Base-by-base conservation (phyloP, 345 rosid species). In the Brassica cretica region DNA sequence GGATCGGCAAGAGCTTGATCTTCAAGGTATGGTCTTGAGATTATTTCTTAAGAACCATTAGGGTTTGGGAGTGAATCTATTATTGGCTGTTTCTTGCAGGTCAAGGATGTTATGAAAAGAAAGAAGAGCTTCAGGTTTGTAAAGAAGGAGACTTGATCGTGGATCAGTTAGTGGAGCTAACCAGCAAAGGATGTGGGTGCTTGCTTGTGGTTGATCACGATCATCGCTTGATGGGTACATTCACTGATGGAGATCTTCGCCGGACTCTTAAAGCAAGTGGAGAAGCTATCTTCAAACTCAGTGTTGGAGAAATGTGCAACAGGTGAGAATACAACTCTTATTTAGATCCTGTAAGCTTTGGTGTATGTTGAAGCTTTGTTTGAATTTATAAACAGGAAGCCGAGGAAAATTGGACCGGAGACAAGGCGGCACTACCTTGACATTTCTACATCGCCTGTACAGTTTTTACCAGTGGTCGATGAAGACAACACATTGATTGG, bases 401-500 rank as follows among this genome's bases (percentile, higher is more conserved):
- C 99, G 12, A 93, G 99, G 82, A 88, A 89, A 27, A 90, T 91
- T 3, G 82, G 84, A 71, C 88, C 94, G 12, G 96, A 95, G 39
- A 88, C 97, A 19, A 95, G 99, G 99, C 98, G 3, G 97, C n/a
- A n/a, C n/a, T n/a, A n/a, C n/a, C n/a, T 90, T 84, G 98, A 91
- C 98, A 0, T 97, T 97, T 6, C 98, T n/a, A n/a, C 99, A 6
- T 93, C 96, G 5, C 96, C 99, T 10, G 98, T 93, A 5, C 99
- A 95, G 65, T 95, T 95, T 82, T 82, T 95, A 74, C 98, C 99
- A 0, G 98, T 93, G 75, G 82, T 93, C 18, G 56, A 84, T 75
- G 82, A 84, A 21, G 86, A 85, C 46, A 91, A 88, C 62, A 70
- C 82, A 10, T 73, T 93, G 89, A 93, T 93, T 21, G 98, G 98